Conservation (phyloP, 495 filamentous ascomycete species). For the Astrothelium macrocarpum region DNA sequence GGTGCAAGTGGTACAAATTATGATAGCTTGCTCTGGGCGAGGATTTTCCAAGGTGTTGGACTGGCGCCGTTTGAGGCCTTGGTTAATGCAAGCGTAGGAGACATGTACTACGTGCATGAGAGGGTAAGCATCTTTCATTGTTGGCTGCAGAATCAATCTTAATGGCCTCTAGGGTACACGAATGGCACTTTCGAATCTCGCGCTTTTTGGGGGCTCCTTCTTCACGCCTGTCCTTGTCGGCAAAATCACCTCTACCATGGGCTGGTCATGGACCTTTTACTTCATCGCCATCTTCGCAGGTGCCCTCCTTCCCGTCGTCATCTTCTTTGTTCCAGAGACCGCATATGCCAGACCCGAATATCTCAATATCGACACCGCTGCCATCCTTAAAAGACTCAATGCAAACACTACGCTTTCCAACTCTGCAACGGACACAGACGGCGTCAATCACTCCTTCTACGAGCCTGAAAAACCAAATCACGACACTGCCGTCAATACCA, state of each 20-base stretch:
- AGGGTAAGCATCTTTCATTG: constrained; percentile 22
- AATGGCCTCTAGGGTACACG: constrained; percentile 66
- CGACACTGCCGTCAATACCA: constrained; percentile 9
- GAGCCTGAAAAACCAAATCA: constrained; percentile 9
- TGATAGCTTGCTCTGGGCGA: constrained; percentile 59
- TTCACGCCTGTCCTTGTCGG: constrained; percentile 84
- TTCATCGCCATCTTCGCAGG: constrained; percentile 38
- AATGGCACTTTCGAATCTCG: constrained; percentile 84
- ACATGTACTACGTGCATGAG: constrained; percentile 39
- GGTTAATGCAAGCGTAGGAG: constrained; percentile 36
- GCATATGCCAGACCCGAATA: constrained; percentile 56
- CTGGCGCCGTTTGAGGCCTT: constrained; percentile 39
- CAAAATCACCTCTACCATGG: constrained; percentile 65
- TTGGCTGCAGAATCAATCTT: constrained; percentile 11
- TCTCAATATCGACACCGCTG: constrained; percentile 44
- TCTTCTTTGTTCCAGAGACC: constrained; percentile 81
- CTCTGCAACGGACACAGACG: background rate
- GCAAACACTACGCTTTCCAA: background rate
- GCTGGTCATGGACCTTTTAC: constrained; percentile 52
- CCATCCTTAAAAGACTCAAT: background rate
- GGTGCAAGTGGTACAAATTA: constrained; percentile 60
- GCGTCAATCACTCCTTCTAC: background rate
- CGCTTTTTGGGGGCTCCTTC: constrained; percentile 85
- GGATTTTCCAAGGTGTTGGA: constrained; percentile 37
- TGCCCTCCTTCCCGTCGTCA: constrained; percentile 32